Percentiles rank a stretch among this genome's conserved stretches.
Evolutionary conservation across 805 yeast species (phyloP).

Genomic region (Metschnikowia hibisci): DNA sequence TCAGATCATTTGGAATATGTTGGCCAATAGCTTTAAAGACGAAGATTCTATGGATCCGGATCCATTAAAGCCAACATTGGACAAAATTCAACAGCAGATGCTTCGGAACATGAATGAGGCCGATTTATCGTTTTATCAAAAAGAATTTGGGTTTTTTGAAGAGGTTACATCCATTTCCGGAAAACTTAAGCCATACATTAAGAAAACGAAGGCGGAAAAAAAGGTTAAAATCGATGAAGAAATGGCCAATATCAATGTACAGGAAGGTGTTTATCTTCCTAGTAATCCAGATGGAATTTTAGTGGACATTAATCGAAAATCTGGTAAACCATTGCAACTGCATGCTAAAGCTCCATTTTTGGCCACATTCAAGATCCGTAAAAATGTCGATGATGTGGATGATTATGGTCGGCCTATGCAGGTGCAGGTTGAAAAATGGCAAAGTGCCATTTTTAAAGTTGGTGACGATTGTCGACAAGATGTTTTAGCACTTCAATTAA

Average conservation of each 20-base stretch:
- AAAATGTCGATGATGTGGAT: constrained; percentile 46
- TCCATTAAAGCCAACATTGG: constrained; percentile 76
- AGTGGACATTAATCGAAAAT: constrained; percentile 82
- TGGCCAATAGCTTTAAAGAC: constrained; percentile 87
- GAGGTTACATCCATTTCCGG: constrained; percentile 94
- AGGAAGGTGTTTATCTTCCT: constrained; percentile 86
- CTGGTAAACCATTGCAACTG: constrained; percentile 93
- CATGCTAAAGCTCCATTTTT: constrained; percentile 98
- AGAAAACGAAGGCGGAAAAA: constrained; percentile 93
- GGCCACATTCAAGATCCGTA: constrained; percentile 88
- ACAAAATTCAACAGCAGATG: constrained; percentile 65
- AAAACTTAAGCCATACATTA: constrained; percentile 88
- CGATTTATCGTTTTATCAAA: constrained; percentile 67
- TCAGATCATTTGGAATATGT: constrained; percentile 97
- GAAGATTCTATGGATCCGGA: constrained; percentile 84
- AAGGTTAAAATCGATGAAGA: constrained; percentile 95
- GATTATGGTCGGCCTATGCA: constrained; percentile 31
- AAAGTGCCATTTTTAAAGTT: constrained; percentile 95
- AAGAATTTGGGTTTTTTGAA: constrained; percentile 83
- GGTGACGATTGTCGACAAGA: constrained; percentile 99
- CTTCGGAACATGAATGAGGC: constrained; percentile 52
- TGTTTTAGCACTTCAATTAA: constrained; percentile 85
- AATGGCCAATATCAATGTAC: constrained; percentile 71
- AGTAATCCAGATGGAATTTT: constrained; percentile 96
- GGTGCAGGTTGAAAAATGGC: constrained; percentile 66